Conservation (phyloP, 495 filamentous ascomycete species). For the Saxophila tyrrhenica region DNA sequence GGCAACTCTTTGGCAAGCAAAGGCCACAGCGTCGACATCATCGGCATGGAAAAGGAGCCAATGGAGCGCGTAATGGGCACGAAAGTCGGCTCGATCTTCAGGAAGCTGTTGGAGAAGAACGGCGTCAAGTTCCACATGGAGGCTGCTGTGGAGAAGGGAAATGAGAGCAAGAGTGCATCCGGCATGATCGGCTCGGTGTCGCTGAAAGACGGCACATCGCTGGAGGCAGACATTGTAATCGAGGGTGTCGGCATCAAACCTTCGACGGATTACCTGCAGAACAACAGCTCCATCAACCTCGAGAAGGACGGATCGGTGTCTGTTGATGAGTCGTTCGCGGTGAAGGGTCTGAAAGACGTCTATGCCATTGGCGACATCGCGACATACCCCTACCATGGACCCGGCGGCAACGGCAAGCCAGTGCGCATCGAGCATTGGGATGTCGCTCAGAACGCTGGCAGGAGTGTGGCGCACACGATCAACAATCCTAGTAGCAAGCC, state of each 20-base stretch:
- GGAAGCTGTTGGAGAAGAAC: slow-evolving; percentile 62
- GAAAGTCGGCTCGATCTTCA: slow-evolving; percentile 70
- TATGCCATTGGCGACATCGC: slow-evolving; percentile 95
- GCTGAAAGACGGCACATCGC: slow-evolving; percentile 73
- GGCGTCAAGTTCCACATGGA: slow-evolving; percentile 79
- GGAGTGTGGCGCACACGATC: slow-evolving; percentile 64
- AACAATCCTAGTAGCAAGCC: slow-evolving; percentile 46
- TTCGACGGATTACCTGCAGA: slow-evolving; percentile 72
- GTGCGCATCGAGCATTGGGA: slow-evolving; percentile 94
- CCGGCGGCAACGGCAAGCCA: slow-evolving; percentile 58
- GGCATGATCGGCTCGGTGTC: slow-evolving; percentile 66
- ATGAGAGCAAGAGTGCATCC: slow-evolving; percentile 49
- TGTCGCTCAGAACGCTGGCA: slow-evolving; percentile 86
- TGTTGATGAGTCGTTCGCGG: slow-evolving; percentile 65
- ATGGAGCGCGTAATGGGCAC: slow-evolving; percentile 80
- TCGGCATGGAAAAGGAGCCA: slow-evolving; percentile 85
- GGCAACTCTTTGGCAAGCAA: slow-evolving; percentile 62
- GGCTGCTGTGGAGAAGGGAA: slow-evolving; percentile 70
- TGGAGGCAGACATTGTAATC: slow-evolving; percentile 82
- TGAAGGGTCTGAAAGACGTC: slow-evolving; percentile 63
- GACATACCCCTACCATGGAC: slow-evolving; percentile 86
- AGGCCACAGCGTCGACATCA: slow-evolving; percentile 69
- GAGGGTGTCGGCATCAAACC: slow-evolving; percentile 83
- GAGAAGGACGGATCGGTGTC: slow-evolving; percentile 71
- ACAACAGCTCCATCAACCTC: slow-evolving; percentile 46